Evolutionary conservation across 306 rosid genomes (phyloP), one percentile per base, ranked within the genome.

Genomic region (Lathyrus aphaca): DNA sequence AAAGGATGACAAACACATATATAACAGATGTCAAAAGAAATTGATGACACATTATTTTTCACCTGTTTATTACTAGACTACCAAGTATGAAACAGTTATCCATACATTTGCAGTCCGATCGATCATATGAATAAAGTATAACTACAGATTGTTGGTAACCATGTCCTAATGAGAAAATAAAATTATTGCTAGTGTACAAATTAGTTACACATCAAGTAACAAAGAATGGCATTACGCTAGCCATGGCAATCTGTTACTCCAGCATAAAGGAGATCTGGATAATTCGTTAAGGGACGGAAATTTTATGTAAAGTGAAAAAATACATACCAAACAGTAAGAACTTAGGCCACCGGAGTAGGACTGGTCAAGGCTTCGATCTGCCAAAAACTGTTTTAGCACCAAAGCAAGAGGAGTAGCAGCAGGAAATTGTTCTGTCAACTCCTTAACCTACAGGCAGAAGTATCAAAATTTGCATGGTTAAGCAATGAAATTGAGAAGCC

Each of bases 301-400:
- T 42, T 70, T 21, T 13, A 50, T 10, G 16, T 19, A 13, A 42
- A 45, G 37, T 23, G 72, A 71, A 64, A 74, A 54, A 62, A 53
- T 67, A 68, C 89, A 81, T 81, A 94, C 98, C 98, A 94, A 88
- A 77, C 96, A 94, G 77, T 94, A 91, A 55, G 98, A 94, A 83
- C 98, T 94, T 87, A 94, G 81, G 73, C 98, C 98, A 46, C 98
- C 98, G 66, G 98, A 94, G 65, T 90, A 94, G 72, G 97, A 94
- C 64, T 88, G 96, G 68, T 94, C 98, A 71, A 94, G 89, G 79
- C 98, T 88, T 62, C 98, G 91, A 84, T 94, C 97, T 23, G 98
- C 92, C 86, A 94, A 79, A 81, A 94, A 94, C 77, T 87, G 89
- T 82, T 94, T 94, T 21, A 94, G 81, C 19, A 88, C 96, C 88